These are phyloP conservation scores for Diaporthe sp. DNA, from an alignment of 2,329 filamentous ascomycete species.

Conservation along the genomic window DNA sequence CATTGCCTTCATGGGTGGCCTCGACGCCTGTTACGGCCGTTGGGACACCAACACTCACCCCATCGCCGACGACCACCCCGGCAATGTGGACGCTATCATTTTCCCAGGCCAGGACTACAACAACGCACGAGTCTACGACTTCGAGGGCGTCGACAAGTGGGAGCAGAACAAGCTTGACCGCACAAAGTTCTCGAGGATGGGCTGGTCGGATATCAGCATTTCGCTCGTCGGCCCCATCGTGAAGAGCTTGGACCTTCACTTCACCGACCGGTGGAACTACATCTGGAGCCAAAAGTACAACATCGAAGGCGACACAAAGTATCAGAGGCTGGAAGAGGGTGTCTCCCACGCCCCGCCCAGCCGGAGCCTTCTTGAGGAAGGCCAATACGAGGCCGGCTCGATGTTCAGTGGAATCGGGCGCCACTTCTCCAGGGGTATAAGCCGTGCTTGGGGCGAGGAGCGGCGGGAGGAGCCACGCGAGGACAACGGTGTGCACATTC, in stretches of 20 bases:
- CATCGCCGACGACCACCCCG: constrained; percentile 86
- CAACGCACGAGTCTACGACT: constrained; percentile 87
- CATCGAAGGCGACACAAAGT: constrained; percentile 63
- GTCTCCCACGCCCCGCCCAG: constrained; percentile 42
- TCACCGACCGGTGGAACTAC: constrained; percentile 91
- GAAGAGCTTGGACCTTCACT: constrained; percentile 81
- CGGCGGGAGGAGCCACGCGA: constrained; percentile 40
- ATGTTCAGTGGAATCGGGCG: constrained; percentile 47
- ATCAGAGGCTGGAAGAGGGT: constrained; percentile 50
- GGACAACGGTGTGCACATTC: constrained; percentile 55
- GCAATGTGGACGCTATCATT: constrained; percentile 79
- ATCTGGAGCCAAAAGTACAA: constrained; percentile 87
- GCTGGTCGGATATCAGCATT: constrained; percentile 89
- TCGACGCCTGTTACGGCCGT: constrained; percentile 89
- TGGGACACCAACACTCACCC: constrained; percentile 91
- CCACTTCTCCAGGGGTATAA: constrained; percentile 53
- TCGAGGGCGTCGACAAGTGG: constrained; percentile 81
- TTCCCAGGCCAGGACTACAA: constrained; percentile 96
- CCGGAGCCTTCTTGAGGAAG: constrained; percentile 42
- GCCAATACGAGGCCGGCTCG: constrained; percentile 40
- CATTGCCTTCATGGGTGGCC: constrained; percentile 89
- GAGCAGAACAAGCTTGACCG: constrained; percentile 89
- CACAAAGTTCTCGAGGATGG: constrained; percentile 85
- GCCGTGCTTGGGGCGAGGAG: constrained; percentile 50
- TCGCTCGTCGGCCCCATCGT: constrained; percentile 82